Evolutionary conservation across 306 rosid genomes (phyloP).

Genomic region (Cyamopsis tetragonoloba): DNA sequence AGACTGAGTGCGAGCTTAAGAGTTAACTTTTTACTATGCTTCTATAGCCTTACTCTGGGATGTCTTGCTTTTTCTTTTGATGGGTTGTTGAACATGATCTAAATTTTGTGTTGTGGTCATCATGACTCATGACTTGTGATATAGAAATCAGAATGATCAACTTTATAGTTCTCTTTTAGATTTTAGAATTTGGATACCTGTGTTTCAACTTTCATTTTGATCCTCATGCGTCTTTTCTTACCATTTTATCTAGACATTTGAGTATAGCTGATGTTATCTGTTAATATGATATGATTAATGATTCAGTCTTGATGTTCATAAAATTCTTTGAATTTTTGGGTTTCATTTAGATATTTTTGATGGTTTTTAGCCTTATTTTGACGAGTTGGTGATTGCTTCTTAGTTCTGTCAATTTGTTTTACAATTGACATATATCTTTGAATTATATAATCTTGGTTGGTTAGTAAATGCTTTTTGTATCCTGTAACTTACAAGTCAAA

Average conservation of each 20-base stretch:
- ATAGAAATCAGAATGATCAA: background rate
- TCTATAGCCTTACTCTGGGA: background rate
- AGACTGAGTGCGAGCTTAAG: background rate
- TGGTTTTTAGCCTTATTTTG: background rate
- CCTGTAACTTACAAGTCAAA: background rate
- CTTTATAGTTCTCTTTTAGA: background rate
- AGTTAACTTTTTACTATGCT: background rate
- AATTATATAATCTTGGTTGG: background rate
- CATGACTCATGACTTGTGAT: background rate
- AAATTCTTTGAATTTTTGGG: background rate
- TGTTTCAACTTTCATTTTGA: background rate
- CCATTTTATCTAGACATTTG: background rate
- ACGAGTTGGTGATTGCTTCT: background rate
- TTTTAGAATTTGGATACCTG: background rate
- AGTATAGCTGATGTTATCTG: background rate
- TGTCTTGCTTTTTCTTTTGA: background rate
- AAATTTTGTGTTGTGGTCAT: background rate
- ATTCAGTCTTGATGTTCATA: background rate
- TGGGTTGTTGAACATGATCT: background rate
- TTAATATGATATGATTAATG: background rate
- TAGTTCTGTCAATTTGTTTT: too few relatives aligned
- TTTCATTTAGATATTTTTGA: background rate
- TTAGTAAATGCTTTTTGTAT: background rate
- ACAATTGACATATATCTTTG: background rate
- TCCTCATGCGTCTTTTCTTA: background rate